Base-by-base conservation (phyloP, 495 filamentous ascomycete species). In the Penicillium bovifimosum region DNA sequence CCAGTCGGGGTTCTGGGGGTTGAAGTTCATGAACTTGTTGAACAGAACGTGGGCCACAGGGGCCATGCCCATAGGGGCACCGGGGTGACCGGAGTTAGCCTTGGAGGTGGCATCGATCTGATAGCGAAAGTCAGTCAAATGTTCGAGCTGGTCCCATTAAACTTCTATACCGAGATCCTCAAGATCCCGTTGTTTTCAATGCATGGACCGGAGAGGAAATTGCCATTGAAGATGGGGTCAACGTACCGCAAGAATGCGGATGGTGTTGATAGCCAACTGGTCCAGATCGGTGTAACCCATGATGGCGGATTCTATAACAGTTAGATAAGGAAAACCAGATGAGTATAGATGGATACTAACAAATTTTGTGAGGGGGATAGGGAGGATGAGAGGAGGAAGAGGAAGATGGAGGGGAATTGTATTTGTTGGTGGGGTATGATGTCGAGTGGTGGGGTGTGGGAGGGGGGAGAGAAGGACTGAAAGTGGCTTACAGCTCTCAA, bases 41-140 rank as follows among this genome's bases (percentile, higher is more conserved):
- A 90, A 99, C 60, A 99, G 86, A 65, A 99, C 87, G 81, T 99
- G 93, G 72, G 93, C 84, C 63, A 91, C 84, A 41, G 95, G 93
- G 64, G 93, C 93, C 93, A 98, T 89, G 76, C 91, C 91, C 91
- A 99, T 99, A 61, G 93, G 93, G 63, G 93, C 93, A 80, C 93
- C 93, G 68, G 93, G 93, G 78, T 99, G 93, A 66, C 93, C 93
- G 59, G 91, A 96, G 80, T 97, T 97, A 65, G 92, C 88, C 68
- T 86, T 83, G 71, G 85, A 84, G 69, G 91, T 96, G 67, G 92
- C 95, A 96, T 99, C 93, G 79, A 90, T 86, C 93, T 98, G 64
- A 50, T 60, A 35, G 53, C 48, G 6, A 11, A 9, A 13, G 35
- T 62, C 31, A 58, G 53, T 13, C 55, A 57, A 62, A 50, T 59